Conservation (phyloP, 2,329 filamentous ascomycete genomes). For the Nemania diffusa region DNA sequence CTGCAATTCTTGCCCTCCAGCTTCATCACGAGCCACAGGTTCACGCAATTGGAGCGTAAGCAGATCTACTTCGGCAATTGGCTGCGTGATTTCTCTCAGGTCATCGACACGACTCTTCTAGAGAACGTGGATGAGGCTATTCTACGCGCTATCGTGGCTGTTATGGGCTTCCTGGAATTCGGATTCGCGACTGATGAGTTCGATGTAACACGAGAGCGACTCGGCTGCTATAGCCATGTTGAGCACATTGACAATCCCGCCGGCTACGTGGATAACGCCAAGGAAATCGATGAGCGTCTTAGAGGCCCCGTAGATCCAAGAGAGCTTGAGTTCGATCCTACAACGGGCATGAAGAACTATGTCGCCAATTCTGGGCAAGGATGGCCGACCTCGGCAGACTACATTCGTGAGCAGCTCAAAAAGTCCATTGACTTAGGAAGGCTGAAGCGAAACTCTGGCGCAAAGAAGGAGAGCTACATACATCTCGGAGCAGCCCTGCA, state of each 20-base stretch:
- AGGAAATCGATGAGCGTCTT: slow-evolving; percentile 45
- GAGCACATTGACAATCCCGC: slow-evolving; percentile 65
- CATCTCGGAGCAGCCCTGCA: slow-evolving; percentile 62
- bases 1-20: slow-evolving; percentile 52
- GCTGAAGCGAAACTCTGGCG: slow-evolving; percentile 33
- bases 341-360: slow-evolving; percentile 50
- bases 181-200: slow-evolving; percentile 67
- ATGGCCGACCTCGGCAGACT: slow-evolving; percentile 47
- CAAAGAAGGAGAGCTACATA: slow-evolving; percentile 43
- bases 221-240: slow-evolving; percentile 61
- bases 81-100: slow-evolving; percentile 63
- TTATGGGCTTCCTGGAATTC: slow-evolving; percentile 66
- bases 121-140: slow-evolving; percentile 63
- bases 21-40: slow-evolving; percentile 53
- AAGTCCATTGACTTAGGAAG: slow-evolving; percentile 44
- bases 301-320: slow-evolving; percentile 45
- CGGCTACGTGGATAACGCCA: slow-evolving; percentile 46
- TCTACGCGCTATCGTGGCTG: slow-evolving; percentile 64
- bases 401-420: slow-evolving; percentile 44
- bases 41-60: slow-evolving; percentile 53
- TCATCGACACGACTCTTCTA: slow-evolving; percentile 64
- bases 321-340: slow-evolving; percentile 47
- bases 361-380: slow-evolving; percentile 46
- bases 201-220: slow-evolving; percentile 63
- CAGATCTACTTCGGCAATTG: slow-evolving; percentile 58